These are phyloP conservation scores for Lactuca saligna DNA, from an alignment of 129 eudicot genomes.

Conservation along the genomic window DNA sequence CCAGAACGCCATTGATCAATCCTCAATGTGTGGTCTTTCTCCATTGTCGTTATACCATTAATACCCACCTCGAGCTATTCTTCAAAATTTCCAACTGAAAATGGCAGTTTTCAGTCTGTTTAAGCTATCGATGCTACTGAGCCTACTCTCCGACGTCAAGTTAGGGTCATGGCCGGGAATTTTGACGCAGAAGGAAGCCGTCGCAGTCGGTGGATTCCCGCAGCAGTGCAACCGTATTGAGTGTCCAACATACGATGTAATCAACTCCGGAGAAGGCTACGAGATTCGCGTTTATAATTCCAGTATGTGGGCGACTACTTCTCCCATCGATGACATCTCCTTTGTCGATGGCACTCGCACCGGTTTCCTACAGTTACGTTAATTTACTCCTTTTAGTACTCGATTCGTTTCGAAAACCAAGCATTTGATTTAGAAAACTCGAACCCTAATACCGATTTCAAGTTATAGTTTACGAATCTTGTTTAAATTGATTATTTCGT, in stretches of 20 bases:
- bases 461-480: neutral
- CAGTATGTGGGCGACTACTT: constrained; percentile 74
- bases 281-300: constrained; percentile 82
- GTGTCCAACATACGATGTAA: constrained; percentile 77
- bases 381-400: neutral
- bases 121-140: constrained; percentile 59
- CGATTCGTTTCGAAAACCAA: constrained; percentile 9
- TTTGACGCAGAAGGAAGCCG: constrained; percentile 10
- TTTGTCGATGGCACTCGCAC: constrained; percentile 58
- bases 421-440: neutral
- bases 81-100: neutral
- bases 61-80: neutral
- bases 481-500: neutral
- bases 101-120: constrained; percentile 44
- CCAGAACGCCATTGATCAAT: constrained; percentile 1
- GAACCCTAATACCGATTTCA: neutral
- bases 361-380: constrained; percentile 57
- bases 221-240: constrained; percentile 76
- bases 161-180: constrained; percentile 35
- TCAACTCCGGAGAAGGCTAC: constrained; percentile 57
- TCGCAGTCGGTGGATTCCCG: constrained; percentile 34
- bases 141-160: constrained; percentile 48
- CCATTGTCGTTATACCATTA: neutral
- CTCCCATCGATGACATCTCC: constrained; percentile 74
- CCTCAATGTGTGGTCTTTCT: constrained; percentile 25